Percentiles rank a stretch among this genome's conserved stretches.
These are phyloP conservation scores for Boletellus ananas DNA, from an alignment of 768 basidiomycete genomes.

Conservation along the genomic window DNA sequence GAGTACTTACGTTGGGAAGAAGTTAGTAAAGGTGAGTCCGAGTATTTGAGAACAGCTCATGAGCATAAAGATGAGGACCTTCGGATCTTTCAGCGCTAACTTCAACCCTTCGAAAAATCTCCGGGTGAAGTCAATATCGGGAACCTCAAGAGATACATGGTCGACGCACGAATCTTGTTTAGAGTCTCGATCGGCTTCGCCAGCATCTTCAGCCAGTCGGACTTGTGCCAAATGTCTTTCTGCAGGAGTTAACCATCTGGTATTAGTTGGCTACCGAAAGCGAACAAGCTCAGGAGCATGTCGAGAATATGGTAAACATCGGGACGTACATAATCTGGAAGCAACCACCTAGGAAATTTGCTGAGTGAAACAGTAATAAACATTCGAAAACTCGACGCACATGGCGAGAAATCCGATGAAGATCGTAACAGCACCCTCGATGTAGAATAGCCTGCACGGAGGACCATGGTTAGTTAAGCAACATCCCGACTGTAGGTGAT, in stretches of 20 bases:
- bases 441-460: slow-evolving; percentile 59
- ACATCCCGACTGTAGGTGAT: neutral
- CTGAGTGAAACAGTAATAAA: neutral
- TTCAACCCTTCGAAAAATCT: slow-evolving; percentile 32
- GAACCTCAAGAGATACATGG: neutral
- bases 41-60: slow-evolving; percentile 52
- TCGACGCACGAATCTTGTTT: slow-evolving; percentile 50
- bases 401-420: slow-evolving; percentile 52
- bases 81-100: slow-evolving; percentile 54
- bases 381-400: slow-evolving; percentile 26
- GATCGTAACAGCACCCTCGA: slow-evolving; percentile 67
- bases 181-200: slow-evolving; percentile 64
- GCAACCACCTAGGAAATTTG: slow-evolving; percentile 41
- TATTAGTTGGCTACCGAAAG: slow-evolving; percentile 52
- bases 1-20: slow-evolving; percentile 47
- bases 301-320: neutral
- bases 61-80: slow-evolving; percentile 50
- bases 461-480: neutral
- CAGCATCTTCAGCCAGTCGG: slow-evolving; percentile 64
- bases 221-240: slow-evolving; percentile 60
- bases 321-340: slow-evolving; percentile 55
- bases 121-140: neutral
- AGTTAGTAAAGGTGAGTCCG: slow-evolving; percentile 59
- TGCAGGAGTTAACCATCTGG: slow-evolving; percentile 49
- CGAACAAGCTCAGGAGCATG: neutral